Conservation (phyloP, 306 rosid genomes). For the Cucumis melo region DNA sequence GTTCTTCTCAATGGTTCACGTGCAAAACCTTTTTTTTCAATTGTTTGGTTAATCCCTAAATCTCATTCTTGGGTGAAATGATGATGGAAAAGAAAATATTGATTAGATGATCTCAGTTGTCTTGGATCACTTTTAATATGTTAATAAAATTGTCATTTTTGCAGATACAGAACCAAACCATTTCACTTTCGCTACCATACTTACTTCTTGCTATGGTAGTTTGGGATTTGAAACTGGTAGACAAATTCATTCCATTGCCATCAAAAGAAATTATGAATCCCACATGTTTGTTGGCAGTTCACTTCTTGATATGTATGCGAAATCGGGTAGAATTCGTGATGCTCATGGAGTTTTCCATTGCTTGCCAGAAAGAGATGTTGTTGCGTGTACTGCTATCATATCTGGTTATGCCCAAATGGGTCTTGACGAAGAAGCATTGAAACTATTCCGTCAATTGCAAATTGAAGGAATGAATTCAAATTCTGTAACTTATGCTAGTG, state of each 20-base stretch:
- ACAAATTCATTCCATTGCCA: constrained; percentile 60
- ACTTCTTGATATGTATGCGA: constrained; percentile 89
- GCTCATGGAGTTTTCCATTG: constrained; percentile 46
- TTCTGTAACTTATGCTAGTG: constrained; percentile 67
- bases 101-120: background rate
- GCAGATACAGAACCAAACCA: constrained; percentile 73
- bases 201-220: constrained; percentile 58
- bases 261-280: constrained; percentile 38
- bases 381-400: constrained; percentile 73
- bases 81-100: background rate
- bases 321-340: constrained; percentile 58
- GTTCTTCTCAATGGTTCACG: too few relatives aligned
- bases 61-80: background rate
- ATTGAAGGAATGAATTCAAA: constrained; percentile 68
- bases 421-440: constrained; percentile 60
- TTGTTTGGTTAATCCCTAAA: too few relatives aligned
- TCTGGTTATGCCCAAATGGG: constrained; percentile 87
- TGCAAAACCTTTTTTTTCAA: too few relatives aligned
- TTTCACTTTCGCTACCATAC: constrained; percentile 68
- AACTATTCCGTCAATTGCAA: constrained; percentile 49
- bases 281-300: constrained; percentile 84
- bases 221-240: constrained; percentile 40
- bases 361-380: constrained; percentile 78
- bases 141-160: background rate
- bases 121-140: background rate